Conservation (phyloP, 257 asterid genomes). For the Rehmannia glutinosa region DNA sequence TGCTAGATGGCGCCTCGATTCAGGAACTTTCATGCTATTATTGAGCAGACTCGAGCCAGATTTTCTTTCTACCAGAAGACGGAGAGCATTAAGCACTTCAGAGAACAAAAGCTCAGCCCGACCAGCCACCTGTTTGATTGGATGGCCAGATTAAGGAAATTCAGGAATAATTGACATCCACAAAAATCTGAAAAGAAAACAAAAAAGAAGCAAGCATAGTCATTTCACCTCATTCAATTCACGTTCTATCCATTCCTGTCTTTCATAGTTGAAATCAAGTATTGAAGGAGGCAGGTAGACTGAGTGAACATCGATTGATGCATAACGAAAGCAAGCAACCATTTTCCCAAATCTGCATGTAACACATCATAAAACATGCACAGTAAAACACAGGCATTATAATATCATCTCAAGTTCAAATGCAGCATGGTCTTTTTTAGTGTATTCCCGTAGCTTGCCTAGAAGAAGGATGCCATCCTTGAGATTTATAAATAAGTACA, state of each 20-base stretch:
- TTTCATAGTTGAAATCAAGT: constrained; percentile 67
- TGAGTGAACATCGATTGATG: constrained; percentile 87
- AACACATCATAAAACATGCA: constrained; percentile 19
- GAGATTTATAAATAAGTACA: constrained; percentile 6
- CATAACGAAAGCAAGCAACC: constrained; percentile 98
- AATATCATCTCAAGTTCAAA: not conserved
- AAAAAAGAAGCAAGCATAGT: not conserved
- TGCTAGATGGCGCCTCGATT: constrained; percentile 49
- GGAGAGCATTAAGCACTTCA: constrained; percentile 65
- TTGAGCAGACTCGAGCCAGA: constrained; percentile 20
- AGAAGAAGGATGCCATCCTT: not conserved
- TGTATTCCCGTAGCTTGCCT: not conserved
- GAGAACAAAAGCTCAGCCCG: constrained; percentile 74
- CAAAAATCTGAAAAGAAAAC: not conserved
- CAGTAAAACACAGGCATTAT: not conserved
- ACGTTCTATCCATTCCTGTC: constrained; percentile 75
- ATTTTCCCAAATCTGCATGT: constrained; percentile 72
- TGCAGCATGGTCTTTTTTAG: not conserved
- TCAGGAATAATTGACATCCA: constrained; percentile 2
- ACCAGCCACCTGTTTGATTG: constrained; percentile 50
- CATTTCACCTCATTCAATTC: constrained; percentile 63
- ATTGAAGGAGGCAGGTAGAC: constrained; percentile 79
- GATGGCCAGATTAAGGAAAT: constrained; percentile 5
- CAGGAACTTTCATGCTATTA: constrained; percentile 31
- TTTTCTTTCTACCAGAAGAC: constrained; percentile 48